Base-by-base conservation (phyloP, 2,329 filamentous ascomycete species). In the Neonectria punicea region DNA sequence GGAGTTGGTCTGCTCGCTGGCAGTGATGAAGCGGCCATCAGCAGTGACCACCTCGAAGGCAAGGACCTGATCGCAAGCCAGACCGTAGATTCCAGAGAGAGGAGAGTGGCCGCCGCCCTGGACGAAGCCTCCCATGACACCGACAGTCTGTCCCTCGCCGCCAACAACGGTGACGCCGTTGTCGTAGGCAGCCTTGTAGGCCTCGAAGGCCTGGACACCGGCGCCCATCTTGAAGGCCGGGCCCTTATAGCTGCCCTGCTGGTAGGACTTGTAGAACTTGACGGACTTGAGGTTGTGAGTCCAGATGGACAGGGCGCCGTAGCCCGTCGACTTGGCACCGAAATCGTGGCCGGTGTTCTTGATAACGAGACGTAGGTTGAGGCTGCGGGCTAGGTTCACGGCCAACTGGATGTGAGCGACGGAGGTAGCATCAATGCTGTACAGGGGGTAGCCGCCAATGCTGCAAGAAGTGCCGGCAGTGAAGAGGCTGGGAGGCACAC, bases 21-120 rank as follows among this genome's bases (percentile, higher is more conserved):
- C 86, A 3, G 75, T 83, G 2, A 89, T 63, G 34, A 83, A 70
- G n/a, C 78, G 65, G 1, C 88, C 87, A 22, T 74, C 72, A 0
- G 81, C 84, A 8, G 83, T 85, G 18, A 90, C 81, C 1, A 89
- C 85, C 64, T 87, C 81, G 63, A 80, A 85, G 58, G 84, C 80
- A 1, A 90, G 79, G 0, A 84, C 81, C 58, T 90, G 84, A 71
- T 91, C 89, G 0, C 86, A 87, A 10, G 77, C 86, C 1, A 92
- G 77, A 7, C 89, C 89, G 58, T 85, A 86, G 8, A 74, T 76
- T 0, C 84, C 84, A 14, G 80, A 80, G 3, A 90, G 79, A 1
- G 83, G 78, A 1, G 82, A 83, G 70, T 89, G 86, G 0, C 89
- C 89, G 18, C 86, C 89, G 5, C 87, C 88, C 73, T 88, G 86